These are phyloP conservation scores for Abortiporus biennis DNA, from an alignment of 1,284 basidiomycete species.

Conservation along the genomic window DNA sequence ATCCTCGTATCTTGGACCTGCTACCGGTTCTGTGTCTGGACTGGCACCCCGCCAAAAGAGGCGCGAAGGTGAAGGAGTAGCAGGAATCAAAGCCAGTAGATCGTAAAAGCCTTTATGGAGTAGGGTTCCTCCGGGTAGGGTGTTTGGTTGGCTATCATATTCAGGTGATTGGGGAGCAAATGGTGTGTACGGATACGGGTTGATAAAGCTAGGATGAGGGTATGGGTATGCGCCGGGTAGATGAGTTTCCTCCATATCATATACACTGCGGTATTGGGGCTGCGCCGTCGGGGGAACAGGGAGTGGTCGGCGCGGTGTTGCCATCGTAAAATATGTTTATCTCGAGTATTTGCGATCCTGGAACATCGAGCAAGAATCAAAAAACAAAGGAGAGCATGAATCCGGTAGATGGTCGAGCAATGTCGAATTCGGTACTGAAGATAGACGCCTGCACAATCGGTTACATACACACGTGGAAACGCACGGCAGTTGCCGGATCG, in stretches of 20 bases:
- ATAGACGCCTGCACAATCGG: no score
- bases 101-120: constrained; percentile 87
- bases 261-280: constrained; percentile 12
- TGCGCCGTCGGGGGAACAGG: constrained; percentile 35
- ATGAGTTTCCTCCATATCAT: constrained; percentile 14
- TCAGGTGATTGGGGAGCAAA: constrained; percentile 24
- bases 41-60: constrained; percentile 47
- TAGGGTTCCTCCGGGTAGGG: constrained; percentile 60
- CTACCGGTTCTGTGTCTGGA: constrained; percentile 30
- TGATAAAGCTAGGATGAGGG: constrained; percentile 26
- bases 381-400: no score
- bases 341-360: no score
- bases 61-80: constrained; percentile 57
- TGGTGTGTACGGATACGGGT: constrained; percentile 37
- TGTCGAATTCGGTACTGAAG: no score
- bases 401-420: no score
- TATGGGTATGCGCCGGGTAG: constrained; percentile 12
- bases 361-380: no score
- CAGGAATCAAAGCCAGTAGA: constrained; percentile 71
- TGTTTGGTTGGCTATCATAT: constrained; percentile 33
- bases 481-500: no score
- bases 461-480: no score
- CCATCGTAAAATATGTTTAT: no score
- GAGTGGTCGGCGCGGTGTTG: constrained; percentile 32
- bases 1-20: constrained; percentile 62